A percentile compares a stretch with the other conserved stretches of the same genome.
Conservation (phyloP, 2,329 filamentous ascomycete species). For the Penicillium freii region DNA sequence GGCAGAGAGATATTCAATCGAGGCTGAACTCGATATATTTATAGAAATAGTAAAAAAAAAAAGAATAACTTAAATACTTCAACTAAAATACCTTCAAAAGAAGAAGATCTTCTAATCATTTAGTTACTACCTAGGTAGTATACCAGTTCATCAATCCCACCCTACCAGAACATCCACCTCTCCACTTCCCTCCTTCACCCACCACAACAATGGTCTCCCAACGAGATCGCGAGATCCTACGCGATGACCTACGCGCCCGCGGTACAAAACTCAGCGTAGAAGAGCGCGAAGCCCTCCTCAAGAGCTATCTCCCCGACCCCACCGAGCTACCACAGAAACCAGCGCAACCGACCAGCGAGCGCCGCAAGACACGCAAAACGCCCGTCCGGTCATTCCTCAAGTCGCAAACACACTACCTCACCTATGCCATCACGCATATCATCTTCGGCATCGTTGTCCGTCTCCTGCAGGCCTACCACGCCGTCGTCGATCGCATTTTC, state of each 20-base stretch:
- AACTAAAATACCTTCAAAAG: neutral
- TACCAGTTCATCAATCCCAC: neutral
- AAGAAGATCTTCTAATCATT: neutral
- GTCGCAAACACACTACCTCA: conserved; percentile 44
- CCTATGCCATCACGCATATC: conserved; percentile 58
- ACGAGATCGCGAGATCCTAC: conserved; percentile 36
- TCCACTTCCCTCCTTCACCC: conserved; percentile 6
- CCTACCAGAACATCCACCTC: conserved; percentile 5
- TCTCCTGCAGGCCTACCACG: conserved; percentile 74
- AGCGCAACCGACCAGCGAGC: conserved; percentile 16
- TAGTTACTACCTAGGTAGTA: neutral
- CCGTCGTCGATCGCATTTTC: conserved; percentile 71
- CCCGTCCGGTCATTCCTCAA: conserved; percentile 47
- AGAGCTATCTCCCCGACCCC: conserved; percentile 54
- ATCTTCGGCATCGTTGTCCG: conserved; percentile 88
- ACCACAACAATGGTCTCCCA: conserved; percentile 33
- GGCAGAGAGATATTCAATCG: neutral
- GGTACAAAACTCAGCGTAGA: conserved; percentile 43
- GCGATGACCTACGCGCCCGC: conserved; percentile 40
- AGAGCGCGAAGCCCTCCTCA: conserved; percentile 53
- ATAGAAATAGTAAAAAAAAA: neutral
- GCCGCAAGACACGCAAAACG: conserved; percentile 34
- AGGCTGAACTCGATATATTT: neutral
- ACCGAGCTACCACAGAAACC: conserved; percentile 22
- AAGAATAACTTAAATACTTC: too few relatives aligned